Evolutionary conservation across 192 early-diverging fungal species (phyloP).

Genomic region (Pilaira anomala): DNA sequence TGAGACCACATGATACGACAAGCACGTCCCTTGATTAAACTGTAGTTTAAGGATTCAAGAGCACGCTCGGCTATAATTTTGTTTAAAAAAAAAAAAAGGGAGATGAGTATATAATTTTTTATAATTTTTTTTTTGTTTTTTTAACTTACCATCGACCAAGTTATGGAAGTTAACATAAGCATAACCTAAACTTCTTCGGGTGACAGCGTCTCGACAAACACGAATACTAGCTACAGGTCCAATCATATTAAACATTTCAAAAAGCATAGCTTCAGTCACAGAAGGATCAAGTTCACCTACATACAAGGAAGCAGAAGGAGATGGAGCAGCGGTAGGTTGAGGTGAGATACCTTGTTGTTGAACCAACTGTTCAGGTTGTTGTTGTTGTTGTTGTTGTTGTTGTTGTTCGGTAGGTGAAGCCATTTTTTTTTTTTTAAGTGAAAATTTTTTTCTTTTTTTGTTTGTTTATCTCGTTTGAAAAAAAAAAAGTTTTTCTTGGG

Average conservation of each 20-base stretch:
- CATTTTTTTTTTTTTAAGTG: too few species aligned
- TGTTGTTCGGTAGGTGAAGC: too few species aligned
- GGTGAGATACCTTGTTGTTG: slow-evolving; percentile 10
- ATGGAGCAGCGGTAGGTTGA: slow-evolving; percentile 43
- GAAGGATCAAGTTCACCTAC: slow-evolving; percentile 96
- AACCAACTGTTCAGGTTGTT: background rate
- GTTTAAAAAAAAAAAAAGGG: slow-evolving; percentile 9
- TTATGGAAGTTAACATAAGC: slow-evolving; percentile 99
- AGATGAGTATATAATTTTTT: slow-evolving; percentile 1
- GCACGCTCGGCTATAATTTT: slow-evolving; percentile 73
- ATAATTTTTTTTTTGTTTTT: background rate
- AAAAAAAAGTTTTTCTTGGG: too few species aligned
- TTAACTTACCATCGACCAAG: slow-evolving; percentile 62
- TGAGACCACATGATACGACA: slow-evolving; percentile 99
- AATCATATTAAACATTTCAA: slow-evolving; percentile 94
- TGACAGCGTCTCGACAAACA: slow-evolving; percentile 97
- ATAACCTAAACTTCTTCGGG: slow-evolving; percentile 93
- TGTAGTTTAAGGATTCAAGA: slow-evolving; percentile 93
- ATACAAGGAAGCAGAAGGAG: slow-evolving; percentile 80
- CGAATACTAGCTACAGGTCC: slow-evolving; percentile 96
- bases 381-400: too few species aligned
- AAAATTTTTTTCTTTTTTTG: too few species aligned
- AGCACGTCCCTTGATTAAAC: slow-evolving; percentile 87
- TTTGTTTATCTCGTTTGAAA: too few species aligned
- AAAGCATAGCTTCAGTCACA: slow-evolving; percentile 96